Conservation (phyloP, 2,329 filamentous ascomycete species). For the Stagonosporopsis vannaccii region DNA sequence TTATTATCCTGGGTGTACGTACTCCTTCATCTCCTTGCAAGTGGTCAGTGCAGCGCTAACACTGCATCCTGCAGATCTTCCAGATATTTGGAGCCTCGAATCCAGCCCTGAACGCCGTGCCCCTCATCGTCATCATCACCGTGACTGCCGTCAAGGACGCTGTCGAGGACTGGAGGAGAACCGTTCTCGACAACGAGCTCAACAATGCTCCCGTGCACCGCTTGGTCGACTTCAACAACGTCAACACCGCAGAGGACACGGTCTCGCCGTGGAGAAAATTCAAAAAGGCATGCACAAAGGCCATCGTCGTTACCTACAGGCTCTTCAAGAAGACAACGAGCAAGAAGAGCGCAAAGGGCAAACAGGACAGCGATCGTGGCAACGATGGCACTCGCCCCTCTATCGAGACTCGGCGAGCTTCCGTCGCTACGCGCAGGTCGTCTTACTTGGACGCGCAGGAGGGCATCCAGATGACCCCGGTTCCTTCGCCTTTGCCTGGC, state of each 20-base stretch:
- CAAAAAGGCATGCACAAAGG: slow-evolving; percentile 84
- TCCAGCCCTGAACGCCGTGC: slow-evolving; percentile 87
- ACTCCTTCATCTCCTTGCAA: slow-evolving; percentile 5
- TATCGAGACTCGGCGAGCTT: slow-evolving; percentile 67
- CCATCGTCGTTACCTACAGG: slow-evolving; percentile 63
- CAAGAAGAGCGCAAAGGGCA: slow-evolving; percentile 43
- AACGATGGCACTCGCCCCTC: slow-evolving; percentile 69
- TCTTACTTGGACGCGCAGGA: slow-evolving; percentile 61
- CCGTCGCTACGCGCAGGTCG: slow-evolving; percentile 62
- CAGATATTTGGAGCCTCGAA: slow-evolving; percentile 93
- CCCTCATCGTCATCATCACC: slow-evolving; percentile 88
- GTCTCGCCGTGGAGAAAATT: slow-evolving; percentile 84
- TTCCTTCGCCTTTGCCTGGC: slow-evolving; percentile 78
- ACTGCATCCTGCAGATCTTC: slow-evolving; percentile 73
- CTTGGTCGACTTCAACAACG: slow-evolving; percentile 86
- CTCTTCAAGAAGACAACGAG: slow-evolving; percentile 53
- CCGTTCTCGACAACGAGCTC: slow-evolving; percentile 86
- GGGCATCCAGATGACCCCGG: slow-evolving; percentile 94
- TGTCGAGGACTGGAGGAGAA: slow-evolving; percentile 93
- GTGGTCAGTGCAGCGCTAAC: slow-evolving; percentile 30
- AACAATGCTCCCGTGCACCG: slow-evolving; percentile 97
- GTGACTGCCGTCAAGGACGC: slow-evolving; percentile 94
- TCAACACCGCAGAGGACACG: slow-evolving; percentile 88
- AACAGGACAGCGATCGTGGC: slow-evolving; percentile 58
- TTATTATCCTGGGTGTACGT: slow-evolving; percentile 92